Percentiles rank a stretch among this genome's conserved stretches.
Conservation (phyloP, 192 early-diverging fungal species). For the Entomortierella parvispora region DNA sequence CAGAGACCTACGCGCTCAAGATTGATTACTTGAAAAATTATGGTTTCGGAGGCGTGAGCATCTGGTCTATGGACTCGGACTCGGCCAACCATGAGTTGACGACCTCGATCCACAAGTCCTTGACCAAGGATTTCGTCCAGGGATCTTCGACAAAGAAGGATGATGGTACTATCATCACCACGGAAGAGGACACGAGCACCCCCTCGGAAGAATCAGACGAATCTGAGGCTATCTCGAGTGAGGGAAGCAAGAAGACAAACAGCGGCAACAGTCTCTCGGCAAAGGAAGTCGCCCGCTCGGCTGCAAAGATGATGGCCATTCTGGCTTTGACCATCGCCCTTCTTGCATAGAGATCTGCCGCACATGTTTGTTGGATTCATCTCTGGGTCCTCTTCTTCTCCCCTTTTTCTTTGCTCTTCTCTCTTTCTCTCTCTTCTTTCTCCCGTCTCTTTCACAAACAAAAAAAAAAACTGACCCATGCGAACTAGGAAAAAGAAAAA, state of each 20-base stretch:
- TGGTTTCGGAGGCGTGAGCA: constrained; percentile 47
- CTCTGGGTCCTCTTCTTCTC: neutral
- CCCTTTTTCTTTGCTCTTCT: neutral
- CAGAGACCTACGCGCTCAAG: constrained; percentile 32
- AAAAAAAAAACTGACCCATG: neutral
- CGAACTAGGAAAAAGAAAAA: neutral
- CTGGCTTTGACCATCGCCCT: constrained; percentile 16
- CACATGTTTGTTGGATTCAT: constrained; percentile 2
- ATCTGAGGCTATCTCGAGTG: neutral
- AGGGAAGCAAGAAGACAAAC: neutral
- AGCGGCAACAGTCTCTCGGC: neutral
- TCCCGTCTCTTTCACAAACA: neutral
- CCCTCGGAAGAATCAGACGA: too few relatives aligned
- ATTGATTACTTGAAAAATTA: constrained; percentile 26
- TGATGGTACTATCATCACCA: neutral
- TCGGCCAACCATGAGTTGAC: constrained; percentile 35
- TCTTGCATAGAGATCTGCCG: constrained; percentile 17
- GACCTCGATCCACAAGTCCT: constrained; percentile 17
- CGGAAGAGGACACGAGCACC: neutral
- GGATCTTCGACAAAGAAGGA: neutral
- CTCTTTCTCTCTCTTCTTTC: neutral
- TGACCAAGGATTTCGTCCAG: constrained; percentile 15
- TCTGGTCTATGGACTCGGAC: constrained; percentile 53
- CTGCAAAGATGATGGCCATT: constrained; percentile 23
- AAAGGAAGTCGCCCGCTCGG: constrained; percentile 2